Evolutionary conservation across 179 eudicot species (phyloP).

Genomic region (Beta corolliflora): DNA sequence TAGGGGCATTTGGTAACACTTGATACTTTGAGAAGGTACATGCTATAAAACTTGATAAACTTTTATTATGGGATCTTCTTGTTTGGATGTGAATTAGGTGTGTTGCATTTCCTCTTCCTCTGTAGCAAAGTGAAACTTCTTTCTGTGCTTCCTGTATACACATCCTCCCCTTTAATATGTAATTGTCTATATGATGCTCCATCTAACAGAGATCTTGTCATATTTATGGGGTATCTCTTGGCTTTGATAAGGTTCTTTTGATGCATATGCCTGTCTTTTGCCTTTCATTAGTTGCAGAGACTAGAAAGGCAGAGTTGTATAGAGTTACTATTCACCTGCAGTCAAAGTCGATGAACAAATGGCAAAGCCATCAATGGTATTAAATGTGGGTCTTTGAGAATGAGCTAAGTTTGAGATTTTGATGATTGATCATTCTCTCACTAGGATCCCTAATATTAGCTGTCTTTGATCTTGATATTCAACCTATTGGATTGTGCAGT

Average conservation of each 20-base stretch:
- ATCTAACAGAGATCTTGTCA: background rate
- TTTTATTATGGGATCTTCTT: background rate
- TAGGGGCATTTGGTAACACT: background rate
- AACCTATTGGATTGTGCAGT: background rate
- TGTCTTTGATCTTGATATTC: background rate
- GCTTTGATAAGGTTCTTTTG: too few species aligned
- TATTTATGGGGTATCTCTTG: background rate
- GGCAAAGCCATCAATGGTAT: background rate
- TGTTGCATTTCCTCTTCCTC: background rate
- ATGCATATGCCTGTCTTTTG: too few species aligned
- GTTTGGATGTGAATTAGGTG: background rate
- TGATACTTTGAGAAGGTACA: background rate
- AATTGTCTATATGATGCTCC: background rate
- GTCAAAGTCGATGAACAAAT: too few species aligned
- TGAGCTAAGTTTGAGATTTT: background rate
- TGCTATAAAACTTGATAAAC: background rate
- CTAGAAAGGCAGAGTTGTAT: too few species aligned
- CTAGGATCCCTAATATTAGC: background rate
- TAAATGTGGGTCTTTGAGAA: background rate
- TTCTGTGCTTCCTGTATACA: background rate
- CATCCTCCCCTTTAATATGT: background rate
- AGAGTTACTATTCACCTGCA: too few species aligned
- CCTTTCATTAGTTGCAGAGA: too few species aligned
- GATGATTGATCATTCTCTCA: background rate
- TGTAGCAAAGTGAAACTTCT: background rate